phyloP scores from a whole-genome alignment of 2,329 filamentous ascomycete genomes.

The Chaetomiaceae sp. region DNA sequence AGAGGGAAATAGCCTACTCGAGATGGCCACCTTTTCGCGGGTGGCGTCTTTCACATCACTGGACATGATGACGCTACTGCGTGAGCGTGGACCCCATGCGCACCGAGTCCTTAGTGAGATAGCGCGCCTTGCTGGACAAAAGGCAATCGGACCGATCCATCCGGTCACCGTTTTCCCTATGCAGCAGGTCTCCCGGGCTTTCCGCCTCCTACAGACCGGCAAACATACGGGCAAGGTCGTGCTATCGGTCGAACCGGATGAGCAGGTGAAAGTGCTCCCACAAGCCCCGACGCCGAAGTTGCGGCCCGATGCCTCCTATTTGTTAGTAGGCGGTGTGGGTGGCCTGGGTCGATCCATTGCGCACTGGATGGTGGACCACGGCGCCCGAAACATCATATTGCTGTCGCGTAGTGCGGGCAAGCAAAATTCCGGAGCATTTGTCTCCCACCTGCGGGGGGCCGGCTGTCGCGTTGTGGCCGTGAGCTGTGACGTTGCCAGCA shows the following conservation, averaged over 20 bases:
- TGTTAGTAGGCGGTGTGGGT: conserved; percentile 37
- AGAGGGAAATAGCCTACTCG: background rate
- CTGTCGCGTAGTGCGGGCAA: conserved; percentile 31
- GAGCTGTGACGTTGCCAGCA: conserved; percentile 22
- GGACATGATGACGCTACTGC: conserved; percentile 8
- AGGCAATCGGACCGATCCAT: conserved; percentile 5
- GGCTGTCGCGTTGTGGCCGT: background rate
- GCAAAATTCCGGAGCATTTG: background rate
- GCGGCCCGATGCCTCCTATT: conserved; percentile 30
- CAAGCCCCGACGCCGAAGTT: background rate
- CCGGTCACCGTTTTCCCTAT: conserved; percentile 19
- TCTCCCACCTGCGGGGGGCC: too few species aligned
- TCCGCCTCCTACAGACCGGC: conserved; percentile 40
- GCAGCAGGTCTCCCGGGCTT: conserved; percentile 32
- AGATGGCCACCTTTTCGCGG: conserved; percentile 9
- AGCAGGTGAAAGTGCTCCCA: conserved; percentile 7
- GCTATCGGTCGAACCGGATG: conserved; percentile 15
- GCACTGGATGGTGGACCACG: conserved; percentile 34
- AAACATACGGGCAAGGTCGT: conserved; percentile 42
- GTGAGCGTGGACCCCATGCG: background rate
- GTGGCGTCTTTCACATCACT: conserved; percentile 10
- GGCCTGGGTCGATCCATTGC: conserved; percentile 36
- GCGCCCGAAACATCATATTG: conserved; percentile 38
- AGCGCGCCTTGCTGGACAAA: background rate
- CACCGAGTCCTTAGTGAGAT: background rate